Evolutionary conservation across 352 stramenopile species (phyloP).

Genomic region (Phytopythium sindhum): DNA sequence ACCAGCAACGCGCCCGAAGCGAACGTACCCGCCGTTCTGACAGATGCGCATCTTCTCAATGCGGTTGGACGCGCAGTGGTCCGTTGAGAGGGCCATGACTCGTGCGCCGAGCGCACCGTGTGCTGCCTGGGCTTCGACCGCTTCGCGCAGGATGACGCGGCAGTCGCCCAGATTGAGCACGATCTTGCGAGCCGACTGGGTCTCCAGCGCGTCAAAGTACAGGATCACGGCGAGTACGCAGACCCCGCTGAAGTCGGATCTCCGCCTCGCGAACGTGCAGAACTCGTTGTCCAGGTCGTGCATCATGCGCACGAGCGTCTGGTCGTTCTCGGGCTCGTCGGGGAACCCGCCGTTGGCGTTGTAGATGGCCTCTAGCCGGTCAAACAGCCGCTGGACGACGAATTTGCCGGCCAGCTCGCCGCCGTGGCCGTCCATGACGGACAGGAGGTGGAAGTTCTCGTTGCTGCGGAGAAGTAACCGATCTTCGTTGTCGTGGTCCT

Average conservation of each 20-base stretch:
- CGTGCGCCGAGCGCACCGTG: background rate
- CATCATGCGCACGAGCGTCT: constrained; percentile 33
- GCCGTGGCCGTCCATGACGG: constrained; percentile 74
- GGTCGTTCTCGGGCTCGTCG: constrained; percentile 21
- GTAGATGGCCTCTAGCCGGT: constrained; percentile 40
- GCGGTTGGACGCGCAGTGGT: constrained; percentile 69
- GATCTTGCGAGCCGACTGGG: constrained; percentile 36
- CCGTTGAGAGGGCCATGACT: constrained; percentile 36
- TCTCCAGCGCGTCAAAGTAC: constrained; percentile 30
- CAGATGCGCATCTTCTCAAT: constrained; percentile 60
- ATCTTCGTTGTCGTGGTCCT: constrained; percentile 68
- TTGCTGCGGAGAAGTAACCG: constrained; percentile 48
- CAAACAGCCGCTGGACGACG: constrained; percentile 46
- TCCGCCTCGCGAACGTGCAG: constrained; percentile 25
- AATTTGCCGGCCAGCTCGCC: constrained; percentile 55
- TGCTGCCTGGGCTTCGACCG: constrained; percentile 2
- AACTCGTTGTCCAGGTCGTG: constrained; percentile 49
- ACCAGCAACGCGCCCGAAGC: constrained; percentile 69
- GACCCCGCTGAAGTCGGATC: constrained; percentile 59
- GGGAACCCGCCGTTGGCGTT: constrained; percentile 25
- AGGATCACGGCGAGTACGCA: constrained; percentile 61
- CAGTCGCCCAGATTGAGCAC: constrained; percentile 79
- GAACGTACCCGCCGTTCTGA: constrained; percentile 58
- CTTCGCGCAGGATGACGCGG: constrained; percentile 50
- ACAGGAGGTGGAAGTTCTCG: constrained; percentile 57